Conservation (phyloP, 2,329 filamentous ascomycete species). For the Onygenales sp. region DNA sequence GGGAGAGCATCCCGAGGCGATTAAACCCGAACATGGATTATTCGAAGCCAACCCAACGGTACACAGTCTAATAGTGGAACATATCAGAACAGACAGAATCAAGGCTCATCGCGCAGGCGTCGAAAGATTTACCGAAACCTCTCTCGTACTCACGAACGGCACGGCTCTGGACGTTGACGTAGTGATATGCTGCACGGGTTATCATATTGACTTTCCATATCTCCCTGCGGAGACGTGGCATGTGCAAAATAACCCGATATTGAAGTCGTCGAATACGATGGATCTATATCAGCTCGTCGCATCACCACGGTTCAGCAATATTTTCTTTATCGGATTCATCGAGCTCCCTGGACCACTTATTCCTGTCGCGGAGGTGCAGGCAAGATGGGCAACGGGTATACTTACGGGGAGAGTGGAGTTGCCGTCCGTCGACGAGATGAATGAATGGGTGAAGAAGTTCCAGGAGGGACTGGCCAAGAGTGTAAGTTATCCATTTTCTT, state of each 20-base stretch:
- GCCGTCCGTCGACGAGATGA: conserved; percentile 19
- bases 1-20: conserved; percentile 21
- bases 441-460: conserved; percentile 16
- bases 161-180: conserved; percentile 22
- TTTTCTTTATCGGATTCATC: conserved; percentile 26
- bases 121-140: conserved; percentile 19
- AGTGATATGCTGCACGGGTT: conserved; percentile 27
- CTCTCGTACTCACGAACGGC: conserved; percentile 20
- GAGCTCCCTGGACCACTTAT: conserved; percentile 23
- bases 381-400: conserved; percentile 23
- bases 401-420: conserved; percentile 18
- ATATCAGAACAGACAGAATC: conserved; percentile 23
- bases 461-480: conserved; percentile 17
- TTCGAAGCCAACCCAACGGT: conserved; percentile 27
- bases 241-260: conserved; percentile 6
- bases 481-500: conserved; percentile 4
- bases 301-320: conserved; percentile 20
- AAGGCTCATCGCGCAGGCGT: conserved; percentile 23
- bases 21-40: conserved; percentile 26
- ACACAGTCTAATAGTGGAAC: conserved; percentile 25
- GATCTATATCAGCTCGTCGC: conserved; percentile 26
- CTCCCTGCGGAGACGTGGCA: conserved; percentile 13
- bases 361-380: conserved; percentile 26
- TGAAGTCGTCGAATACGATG: conserved; percentile 12
- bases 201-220: conserved; percentile 15